Conservation (phyloP, 2,329 filamentous ascomycete genomes). For the Hypoxylon sp. region DNA sequence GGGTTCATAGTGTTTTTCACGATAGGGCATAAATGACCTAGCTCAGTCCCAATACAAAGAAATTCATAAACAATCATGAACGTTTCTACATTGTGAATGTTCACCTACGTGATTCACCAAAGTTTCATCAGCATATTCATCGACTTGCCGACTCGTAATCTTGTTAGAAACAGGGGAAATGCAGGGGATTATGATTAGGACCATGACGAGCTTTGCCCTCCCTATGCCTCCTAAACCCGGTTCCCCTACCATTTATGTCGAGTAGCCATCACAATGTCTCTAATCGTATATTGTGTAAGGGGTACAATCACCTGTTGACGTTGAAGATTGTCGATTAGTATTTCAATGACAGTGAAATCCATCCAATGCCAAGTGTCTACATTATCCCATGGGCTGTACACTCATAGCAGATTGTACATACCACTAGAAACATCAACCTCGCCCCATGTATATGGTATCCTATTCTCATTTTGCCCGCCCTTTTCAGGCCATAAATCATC, state of each 20-base stretch:
- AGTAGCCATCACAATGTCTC: neutral
- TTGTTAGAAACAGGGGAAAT: neutral
- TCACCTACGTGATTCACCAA: neutral
- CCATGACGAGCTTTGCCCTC: neutral
- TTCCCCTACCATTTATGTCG: neutral
- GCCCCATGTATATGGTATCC: neutral
- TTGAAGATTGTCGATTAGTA: neutral
- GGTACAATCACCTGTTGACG: neutral
- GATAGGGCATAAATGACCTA: conserved; percentile 31
- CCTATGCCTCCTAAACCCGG: neutral
- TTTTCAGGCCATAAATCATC: neutral
- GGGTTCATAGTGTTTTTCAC: conserved; percentile 37
- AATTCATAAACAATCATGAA: conserved; percentile 18
- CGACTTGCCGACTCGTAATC: neutral
- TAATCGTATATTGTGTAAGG: neutral
- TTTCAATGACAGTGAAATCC: neutral
- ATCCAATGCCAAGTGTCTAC: neutral
- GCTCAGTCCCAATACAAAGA: conserved; percentile 30
- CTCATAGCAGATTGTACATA: neutral
- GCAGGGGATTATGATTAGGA: neutral
- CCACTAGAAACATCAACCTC: neutral
- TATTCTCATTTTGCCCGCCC: neutral
- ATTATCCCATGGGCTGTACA: neutral
- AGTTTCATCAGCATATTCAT: neutral
- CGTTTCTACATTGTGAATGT: neutral